A percentile compares a stretch with the other conserved stretches of the same genome.
These are phyloP conservation scores for Aspergillus niger DNA, from an alignment of 2,329 filamentous ascomycete genomes.

Conservation along the genomic window DNA sequence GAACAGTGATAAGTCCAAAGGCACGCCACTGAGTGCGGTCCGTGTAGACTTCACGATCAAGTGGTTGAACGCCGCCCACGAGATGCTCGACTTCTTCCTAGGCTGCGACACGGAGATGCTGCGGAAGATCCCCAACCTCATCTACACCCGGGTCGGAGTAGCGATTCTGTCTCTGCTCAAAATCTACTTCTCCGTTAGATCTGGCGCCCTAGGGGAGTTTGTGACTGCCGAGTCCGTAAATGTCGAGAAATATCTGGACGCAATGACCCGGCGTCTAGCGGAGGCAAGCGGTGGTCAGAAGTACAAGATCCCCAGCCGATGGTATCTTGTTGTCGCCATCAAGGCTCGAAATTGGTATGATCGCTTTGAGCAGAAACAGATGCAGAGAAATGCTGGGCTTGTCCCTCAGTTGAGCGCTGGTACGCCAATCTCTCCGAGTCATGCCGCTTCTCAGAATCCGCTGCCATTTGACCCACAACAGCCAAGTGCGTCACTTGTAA, in stretches of 20 bases:
- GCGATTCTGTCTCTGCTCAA: slow-evolving; percentile 39
- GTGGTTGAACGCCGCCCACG: slow-evolving; percentile 41
- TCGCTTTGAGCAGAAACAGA: slow-evolving; percentile 29
- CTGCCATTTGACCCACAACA: slow-evolving; percentile 12
- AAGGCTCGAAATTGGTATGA: slow-evolving; percentile 38
- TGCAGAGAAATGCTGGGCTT: slow-evolving; percentile 15
- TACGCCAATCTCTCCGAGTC: slow-evolving; percentile 3
- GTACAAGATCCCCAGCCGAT: slow-evolving; percentile 37
- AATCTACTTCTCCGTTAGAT: slow-evolving; percentile 37
- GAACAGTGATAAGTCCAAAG: slow-evolving; percentile 9
- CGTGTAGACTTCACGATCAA: slow-evolving; percentile 41
- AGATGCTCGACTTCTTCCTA: slow-evolving; percentile 35
- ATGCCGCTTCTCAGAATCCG: slow-evolving; percentile 5
- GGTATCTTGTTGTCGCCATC: slow-evolving; percentile 35
- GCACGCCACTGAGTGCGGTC: slow-evolving; percentile 32
- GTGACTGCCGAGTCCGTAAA: slow-evolving; percentile 34
- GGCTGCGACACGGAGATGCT: slow-evolving; percentile 36
- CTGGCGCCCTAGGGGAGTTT: slow-evolving; percentile 34
- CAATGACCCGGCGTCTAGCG: slow-evolving; percentile 31
- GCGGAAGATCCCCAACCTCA: slow-evolving; percentile 37
- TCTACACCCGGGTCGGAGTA: slow-evolving; percentile 35
- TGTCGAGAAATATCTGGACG: slow-evolving; percentile 34
- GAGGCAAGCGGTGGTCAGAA: slow-evolving; percentile 37
- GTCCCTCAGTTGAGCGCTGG: slow-evolving; percentile 8
- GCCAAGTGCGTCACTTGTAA: slow-evolving; percentile 19